These are phyloP conservation scores for Tolypocladium paradoxum DNA, from an alignment of 2,329 filamentous ascomycete species.

Conservation along the genomic window DNA sequence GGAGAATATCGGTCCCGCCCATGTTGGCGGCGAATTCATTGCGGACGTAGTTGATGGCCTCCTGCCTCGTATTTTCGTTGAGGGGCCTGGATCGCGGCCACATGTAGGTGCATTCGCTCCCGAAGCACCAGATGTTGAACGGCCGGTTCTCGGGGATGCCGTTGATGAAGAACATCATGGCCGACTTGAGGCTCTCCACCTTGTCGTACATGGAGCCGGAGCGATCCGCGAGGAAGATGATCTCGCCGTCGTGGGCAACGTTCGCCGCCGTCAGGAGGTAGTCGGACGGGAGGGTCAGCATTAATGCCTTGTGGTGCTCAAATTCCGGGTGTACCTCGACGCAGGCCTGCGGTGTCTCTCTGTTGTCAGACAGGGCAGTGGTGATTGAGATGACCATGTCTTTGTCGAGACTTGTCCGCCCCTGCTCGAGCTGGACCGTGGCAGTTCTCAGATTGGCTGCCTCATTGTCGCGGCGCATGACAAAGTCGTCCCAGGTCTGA, in stretches of 20 bases:
- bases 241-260: slow-evolving; percentile 1
- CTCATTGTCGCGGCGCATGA: slow-evolving; percentile 2
- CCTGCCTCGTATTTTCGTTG: neutral
- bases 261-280: neutral
- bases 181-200: slow-evolving; percentile 34
- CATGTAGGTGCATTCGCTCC: neutral
- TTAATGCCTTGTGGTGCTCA: slow-evolving; percentile 1
- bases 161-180: slow-evolving; percentile 46
- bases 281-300: slow-evolving; percentile 1
- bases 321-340: slow-evolving; percentile 2
- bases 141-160: slow-evolving; percentile 28
- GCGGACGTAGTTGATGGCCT: slow-evolving; percentile 1
- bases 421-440: slow-evolving; percentile 2
- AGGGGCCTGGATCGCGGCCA: slow-evolving; percentile 1
- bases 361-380: neutral
- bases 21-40: slow-evolving; percentile 1
- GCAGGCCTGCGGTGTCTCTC: slow-evolving; percentile 1
- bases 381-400: slow-evolving; percentile 4
- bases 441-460: neutral
- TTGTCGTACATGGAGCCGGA: slow-evolving; percentile 32
- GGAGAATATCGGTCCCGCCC: slow-evolving; percentile 3
- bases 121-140: slow-evolving; percentile 35
- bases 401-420: slow-evolving; percentile 1
- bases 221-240: slow-evolving; percentile 13
- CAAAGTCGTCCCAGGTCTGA: slow-evolving; percentile 4